Evolutionary conservation across 2,329 filamentous ascomycete genomes (phyloP).

Genomic region (Metarhizium robertsii): DNA sequence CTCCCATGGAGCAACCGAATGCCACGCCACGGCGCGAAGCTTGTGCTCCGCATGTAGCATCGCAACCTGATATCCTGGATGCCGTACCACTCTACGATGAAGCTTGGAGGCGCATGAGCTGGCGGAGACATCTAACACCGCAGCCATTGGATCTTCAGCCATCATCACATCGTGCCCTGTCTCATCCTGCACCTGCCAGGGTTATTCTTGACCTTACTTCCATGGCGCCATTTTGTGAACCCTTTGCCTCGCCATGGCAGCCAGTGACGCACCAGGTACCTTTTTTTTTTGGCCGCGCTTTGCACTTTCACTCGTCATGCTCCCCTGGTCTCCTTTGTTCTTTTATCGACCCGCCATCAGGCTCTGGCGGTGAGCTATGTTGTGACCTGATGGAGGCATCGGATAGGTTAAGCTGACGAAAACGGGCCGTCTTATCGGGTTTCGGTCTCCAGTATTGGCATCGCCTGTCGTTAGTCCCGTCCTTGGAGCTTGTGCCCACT

Average conservation of each 20-base stretch:
- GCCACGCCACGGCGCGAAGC: neutral
- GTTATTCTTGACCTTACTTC: neutral
- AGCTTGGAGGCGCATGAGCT: neutral
- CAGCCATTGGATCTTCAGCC: neutral
- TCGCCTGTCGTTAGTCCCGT: neutral
- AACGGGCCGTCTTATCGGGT: neutral
- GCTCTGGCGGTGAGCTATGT: conserved; percentile 3
- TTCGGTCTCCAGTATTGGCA: neutral
- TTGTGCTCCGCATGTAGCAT: neutral
- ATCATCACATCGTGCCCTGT: neutral
- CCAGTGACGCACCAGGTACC: neutral
- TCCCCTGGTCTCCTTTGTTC: neutral
- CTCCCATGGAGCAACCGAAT: neutral
- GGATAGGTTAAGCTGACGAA: neutral
- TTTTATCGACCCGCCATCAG: neutral
- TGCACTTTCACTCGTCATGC: neutral
- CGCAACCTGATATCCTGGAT: neutral
- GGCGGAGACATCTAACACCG: neutral
- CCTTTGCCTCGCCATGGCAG: neutral
- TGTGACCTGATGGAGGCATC: neutral
- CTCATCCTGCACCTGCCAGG: neutral
- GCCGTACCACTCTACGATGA: neutral
- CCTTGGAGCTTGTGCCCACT: neutral
- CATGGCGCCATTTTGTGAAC: neutral
- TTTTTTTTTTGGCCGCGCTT: neutral